Conservation (phyloP, 495 filamentous ascomycete species). For the Daldinia concentrica region DNA sequence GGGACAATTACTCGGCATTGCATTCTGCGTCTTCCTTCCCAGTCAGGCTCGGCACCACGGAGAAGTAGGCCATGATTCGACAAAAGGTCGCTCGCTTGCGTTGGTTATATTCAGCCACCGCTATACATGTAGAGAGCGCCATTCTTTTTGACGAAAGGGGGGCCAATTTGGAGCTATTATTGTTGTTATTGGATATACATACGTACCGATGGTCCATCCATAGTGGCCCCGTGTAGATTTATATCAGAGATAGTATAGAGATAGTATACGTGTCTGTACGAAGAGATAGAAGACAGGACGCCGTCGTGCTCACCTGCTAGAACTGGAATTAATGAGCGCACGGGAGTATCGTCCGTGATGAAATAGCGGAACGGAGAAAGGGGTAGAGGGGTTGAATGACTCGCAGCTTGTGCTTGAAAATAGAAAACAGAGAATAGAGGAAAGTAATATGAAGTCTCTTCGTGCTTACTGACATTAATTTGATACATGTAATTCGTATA, state of each 20-base stretch:
- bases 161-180: slow-evolving; percentile 30
- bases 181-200: slow-evolving; percentile 35
- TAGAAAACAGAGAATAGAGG: neutral
- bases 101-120: slow-evolving; percentile 31
- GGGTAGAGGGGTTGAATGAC: neutral
- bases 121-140: slow-evolving; percentile 29
- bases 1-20: slow-evolving; percentile 39
- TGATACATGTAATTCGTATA: neutral
- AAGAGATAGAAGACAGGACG: neutral
- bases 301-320: slow-evolving; percentile 34
- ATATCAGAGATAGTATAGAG: slow-evolving; percentile 25
- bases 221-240: slow-evolving; percentile 26
- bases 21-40: slow-evolving; percentile 36
- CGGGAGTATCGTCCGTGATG: slow-evolving; percentile 29
- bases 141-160: slow-evolving; percentile 23
- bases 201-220: slow-evolving; percentile 35
- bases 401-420: neutral
- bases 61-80: slow-evolving; percentile 39
- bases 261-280: slow-evolving; percentile 31
- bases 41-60: slow-evolving; percentile 40
- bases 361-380: neutral
- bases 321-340: slow-evolving; percentile 36
- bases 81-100: slow-evolving; percentile 23
- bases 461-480: neutral
- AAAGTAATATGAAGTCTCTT: neutral